A percentile compares a stretch with the other conserved stretches of the same genome.
Evolutionary conservation across 805 yeast species (phyloP).

Genomic region (Allodekkera sacchari): DNA sequence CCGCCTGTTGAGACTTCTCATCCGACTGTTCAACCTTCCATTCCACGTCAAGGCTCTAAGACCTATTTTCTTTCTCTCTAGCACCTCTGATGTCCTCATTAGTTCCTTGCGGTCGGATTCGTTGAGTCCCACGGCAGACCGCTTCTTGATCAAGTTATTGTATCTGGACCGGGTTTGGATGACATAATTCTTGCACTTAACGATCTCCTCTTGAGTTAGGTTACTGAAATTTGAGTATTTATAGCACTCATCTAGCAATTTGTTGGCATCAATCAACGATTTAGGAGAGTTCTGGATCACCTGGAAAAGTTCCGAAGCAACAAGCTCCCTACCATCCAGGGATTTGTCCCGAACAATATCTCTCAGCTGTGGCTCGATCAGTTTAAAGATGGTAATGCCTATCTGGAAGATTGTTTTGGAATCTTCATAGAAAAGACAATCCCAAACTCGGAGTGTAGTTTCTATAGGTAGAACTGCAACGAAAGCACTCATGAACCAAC

Average conservation of each 20-base stretch:
- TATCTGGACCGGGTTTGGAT: slow-evolving; percentile 46
- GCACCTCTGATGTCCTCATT: slow-evolving; percentile 13
- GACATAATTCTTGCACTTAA: slow-evolving; percentile 72
- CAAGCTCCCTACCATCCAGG: slow-evolving; percentile 17
- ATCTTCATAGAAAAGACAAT: slow-evolving; percentile 87
- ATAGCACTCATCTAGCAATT: slow-evolving; percentile 65
- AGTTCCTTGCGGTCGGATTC: slow-evolving; percentile 24
- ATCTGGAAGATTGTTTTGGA: slow-evolving; percentile 79
- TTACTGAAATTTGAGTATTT: slow-evolving; percentile 39
- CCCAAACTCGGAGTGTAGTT: slow-evolving; percentile 86
- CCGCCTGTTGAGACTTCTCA: slow-evolving; percentile 22
- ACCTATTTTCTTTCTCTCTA: slow-evolving; percentile 22
- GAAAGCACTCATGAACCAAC: slow-evolving; percentile 98
- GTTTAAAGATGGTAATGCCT: slow-evolving; percentile 69
- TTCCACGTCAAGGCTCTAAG: slow-evolving; percentile 27
- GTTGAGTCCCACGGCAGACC: slow-evolving; percentile 22
- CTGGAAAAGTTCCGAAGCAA: slow-evolving; percentile 53
- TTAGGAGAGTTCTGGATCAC: slow-evolving; percentile 79
- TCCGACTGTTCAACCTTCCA: slow-evolving; percentile 23
- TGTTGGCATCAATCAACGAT: slow-evolving; percentile 56
- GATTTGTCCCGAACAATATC: slow-evolving; percentile 15
- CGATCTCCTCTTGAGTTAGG: slow-evolving; percentile 74
- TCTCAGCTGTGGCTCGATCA: slow-evolving; percentile 57
- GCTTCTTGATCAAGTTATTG: slow-evolving; percentile 21
- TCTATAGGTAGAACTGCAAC: slow-evolving; percentile 88